Percentiles rank a stretch among this genome's conserved stretches.
These are phyloP conservation scores for Ambrosiella beaveri DNA, from an alignment of 2,329 filamentous ascomycete species.

Conservation along the genomic window DNA sequence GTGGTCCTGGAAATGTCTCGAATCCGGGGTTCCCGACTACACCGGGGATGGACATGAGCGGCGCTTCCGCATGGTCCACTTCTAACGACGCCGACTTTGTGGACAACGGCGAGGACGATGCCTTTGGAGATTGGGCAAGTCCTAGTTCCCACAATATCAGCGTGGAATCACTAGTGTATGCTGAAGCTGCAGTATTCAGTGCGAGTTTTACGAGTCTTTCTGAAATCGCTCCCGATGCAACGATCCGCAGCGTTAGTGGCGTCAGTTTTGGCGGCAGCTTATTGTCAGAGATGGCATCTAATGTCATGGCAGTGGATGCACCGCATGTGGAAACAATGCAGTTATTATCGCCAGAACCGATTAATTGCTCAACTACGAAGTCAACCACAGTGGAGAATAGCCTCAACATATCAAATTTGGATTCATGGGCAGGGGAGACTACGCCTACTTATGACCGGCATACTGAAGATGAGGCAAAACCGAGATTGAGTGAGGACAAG, in stretches of 20 bases:
- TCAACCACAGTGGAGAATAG: neutral
- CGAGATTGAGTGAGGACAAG: constrained; percentile 4
- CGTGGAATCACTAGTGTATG: neutral
- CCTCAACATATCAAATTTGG: neutral
- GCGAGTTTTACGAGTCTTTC: neutral
- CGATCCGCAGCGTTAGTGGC: neutral
- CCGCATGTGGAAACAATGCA: neutral
- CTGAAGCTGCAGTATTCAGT: constrained; percentile 3
- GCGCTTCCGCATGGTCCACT: constrained; percentile 6
- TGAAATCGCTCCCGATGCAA: neutral
- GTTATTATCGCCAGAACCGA: neutral
- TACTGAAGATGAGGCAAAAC: neutral
- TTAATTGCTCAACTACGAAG: neutral
- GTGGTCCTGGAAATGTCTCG: constrained; percentile 2
- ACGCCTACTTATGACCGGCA: constrained; percentile 1
- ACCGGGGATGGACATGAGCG: constrained; percentile 5
- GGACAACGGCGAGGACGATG: neutral
- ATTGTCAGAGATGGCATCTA: neutral
- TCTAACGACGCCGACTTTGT: neutral
- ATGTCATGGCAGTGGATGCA: neutral
- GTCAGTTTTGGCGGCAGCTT: neutral
- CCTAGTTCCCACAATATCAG: neutral
- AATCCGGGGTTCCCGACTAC: neutral
- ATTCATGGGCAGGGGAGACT: constrained; percentile 9
- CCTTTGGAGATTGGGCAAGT: constrained; percentile 8